Percentiles rank a stretch among this genome's conserved stretches.
Evolutionary conservation across 2,329 filamentous ascomycete genomes (phyloP).

Genomic region (Stachybotrys chartarum): DNA sequence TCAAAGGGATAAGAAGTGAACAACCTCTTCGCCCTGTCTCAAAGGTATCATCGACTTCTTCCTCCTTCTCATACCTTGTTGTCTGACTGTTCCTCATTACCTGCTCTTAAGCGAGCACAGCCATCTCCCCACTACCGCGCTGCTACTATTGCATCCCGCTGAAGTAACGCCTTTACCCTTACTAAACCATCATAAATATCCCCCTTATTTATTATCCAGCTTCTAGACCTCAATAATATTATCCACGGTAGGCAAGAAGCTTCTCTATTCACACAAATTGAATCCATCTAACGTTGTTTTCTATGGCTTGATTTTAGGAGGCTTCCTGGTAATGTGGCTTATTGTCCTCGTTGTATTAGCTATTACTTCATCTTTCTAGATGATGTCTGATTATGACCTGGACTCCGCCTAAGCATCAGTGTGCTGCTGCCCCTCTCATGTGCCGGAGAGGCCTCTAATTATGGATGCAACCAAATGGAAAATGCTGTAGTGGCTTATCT

Average conservation of each 20-base stretch:
- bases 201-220: background rate
- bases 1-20: background rate
- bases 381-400: background rate
- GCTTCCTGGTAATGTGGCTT: background rate
- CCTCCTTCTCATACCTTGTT: background rate
- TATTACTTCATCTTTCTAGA: background rate
- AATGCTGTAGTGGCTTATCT: background rate
- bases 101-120: background rate
- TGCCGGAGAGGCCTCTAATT: background rate
- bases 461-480: background rate
- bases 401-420: background rate
- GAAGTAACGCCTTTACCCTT: background rate
- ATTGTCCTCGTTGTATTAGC: background rate
- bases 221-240: background rate
- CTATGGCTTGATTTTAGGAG: background rate
- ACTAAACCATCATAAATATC: background rate
- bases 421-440: background rate
- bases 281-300: background rate
- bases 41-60: background rate
- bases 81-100: background rate
- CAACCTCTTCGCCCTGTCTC: background rate
- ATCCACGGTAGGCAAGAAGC: background rate
- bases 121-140: background rate
- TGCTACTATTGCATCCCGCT: background rate
- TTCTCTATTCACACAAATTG: background rate